Evolutionary conservation across 257 asterid genomes (phyloP), one percentile per base, ranked within the genome.

Genomic region (Fraxinus excelsior): DNA sequence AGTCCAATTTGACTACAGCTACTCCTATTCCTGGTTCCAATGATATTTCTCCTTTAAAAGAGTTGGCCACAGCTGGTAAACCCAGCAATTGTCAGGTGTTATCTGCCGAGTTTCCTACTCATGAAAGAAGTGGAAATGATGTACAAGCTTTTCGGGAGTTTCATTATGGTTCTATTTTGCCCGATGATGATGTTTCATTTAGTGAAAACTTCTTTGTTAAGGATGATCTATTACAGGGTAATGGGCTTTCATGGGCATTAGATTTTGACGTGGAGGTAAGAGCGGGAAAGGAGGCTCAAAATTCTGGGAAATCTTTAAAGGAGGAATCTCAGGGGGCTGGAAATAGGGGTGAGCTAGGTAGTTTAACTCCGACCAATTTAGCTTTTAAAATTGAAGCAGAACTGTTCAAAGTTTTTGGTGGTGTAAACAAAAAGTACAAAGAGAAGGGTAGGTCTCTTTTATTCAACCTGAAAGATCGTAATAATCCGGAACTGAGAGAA

Each of bases 231-330:
- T 83, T 96, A 88, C 98, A 90, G 86, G 99, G 99, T 40, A 91
- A 96, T 83, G 99, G 97, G 76, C 98, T 96, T 77, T 90, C 98
- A 62, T 96, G 99, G 99, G 99, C 96, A 19, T 89, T 91, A 80
- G 95, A 92, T 74, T 82, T 92, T 78, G 97, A 91, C 78, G 81
- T 85, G 81, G 92, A 76, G 71, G 84, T 80, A 75, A 80, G 84
- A 75, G 95, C 82, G 56, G 84, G 81, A 10, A 85, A 83, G 82
- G 95, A 87, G 60, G 80, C 80, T 56, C 85, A 85, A 18, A 78
- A 74, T 51, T 81, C 68, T 56, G 88, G 80, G 67, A 83, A 88
- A 38, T 10, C 83, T 31, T 74, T 74, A 64, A 82, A 81, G 62
- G 90, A 78, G 74, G 93, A 79, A 79, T 73, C 73, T 77, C 73